Evolutionary conservation across 1,139 yeast genomes (phyloP).

Genomic region (Kodamaea sp.): DNA sequence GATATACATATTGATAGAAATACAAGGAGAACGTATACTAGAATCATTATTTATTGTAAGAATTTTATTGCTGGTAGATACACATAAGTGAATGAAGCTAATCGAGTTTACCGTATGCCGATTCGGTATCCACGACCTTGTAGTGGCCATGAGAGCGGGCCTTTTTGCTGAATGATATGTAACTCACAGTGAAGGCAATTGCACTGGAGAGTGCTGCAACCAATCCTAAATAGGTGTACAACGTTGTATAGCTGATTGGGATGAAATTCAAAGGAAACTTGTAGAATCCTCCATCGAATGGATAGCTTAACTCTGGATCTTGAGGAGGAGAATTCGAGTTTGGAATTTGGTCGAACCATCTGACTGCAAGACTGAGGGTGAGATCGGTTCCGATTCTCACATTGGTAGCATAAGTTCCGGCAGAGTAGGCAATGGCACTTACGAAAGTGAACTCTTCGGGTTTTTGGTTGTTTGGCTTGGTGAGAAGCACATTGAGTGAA

Average conservation of each 20-base stretch:
- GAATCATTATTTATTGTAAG: no score
- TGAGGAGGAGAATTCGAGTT: conserved; percentile 12
- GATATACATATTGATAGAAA: no score
- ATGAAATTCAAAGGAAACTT: conserved; percentile 33
- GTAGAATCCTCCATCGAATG: conserved; percentile 46
- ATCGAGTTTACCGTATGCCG: conserved; percentile 26
- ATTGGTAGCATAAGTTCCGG: conserved; percentile 63
- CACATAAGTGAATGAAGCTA: no score
- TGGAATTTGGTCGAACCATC: conserved; percentile 51
- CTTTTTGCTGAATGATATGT: conserved; percentile 12
- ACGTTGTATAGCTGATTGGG: conserved; percentile 28
- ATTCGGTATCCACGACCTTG: conserved; percentile 26
- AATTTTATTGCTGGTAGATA: no score
- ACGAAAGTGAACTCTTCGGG: conserved; percentile 44
- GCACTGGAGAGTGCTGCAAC: conserved; percentile 28
- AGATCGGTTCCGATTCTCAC: conserved; percentile 66
- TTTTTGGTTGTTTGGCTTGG: conserved; percentile 33
- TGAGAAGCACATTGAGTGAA: conserved; percentile 54
- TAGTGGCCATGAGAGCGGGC: conserved; percentile 2
- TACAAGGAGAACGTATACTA: no score
- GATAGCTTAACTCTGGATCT: conserved; percentile 23
- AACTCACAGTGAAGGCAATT: conserved; percentile 26
- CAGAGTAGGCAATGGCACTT: conserved; percentile 59
- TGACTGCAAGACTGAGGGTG: conserved; percentile 57
- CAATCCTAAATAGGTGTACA: conserved; percentile 24